Conservation (phyloP, 345 rosid genomes). For the Hirschfeldia incana region DNA sequence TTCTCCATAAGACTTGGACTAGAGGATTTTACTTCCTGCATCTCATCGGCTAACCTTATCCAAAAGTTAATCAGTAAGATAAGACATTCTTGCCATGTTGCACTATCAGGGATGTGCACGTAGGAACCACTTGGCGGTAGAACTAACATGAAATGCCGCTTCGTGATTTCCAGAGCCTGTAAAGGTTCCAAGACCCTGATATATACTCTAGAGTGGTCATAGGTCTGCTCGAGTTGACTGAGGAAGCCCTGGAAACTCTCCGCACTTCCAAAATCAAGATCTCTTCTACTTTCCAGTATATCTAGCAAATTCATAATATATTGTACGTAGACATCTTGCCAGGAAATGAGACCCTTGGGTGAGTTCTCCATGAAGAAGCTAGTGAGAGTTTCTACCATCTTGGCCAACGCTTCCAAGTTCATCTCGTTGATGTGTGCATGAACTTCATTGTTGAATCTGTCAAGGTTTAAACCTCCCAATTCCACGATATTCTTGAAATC, state of each 20-base stretch:
- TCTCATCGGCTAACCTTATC: slow-evolving; percentile 74
- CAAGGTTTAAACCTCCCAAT: slow-evolving; percentile 64
- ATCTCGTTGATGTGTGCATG: slow-evolving; percentile 54
- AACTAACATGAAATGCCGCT: slow-evolving; percentile 53
- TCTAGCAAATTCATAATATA: slow-evolving; percentile 54
- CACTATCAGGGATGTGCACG: slow-evolving; percentile 68
- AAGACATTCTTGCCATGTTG: slow-evolving; percentile 93
- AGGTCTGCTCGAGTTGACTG: slow-evolving; percentile 65
- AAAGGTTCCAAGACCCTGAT: slow-evolving; percentile 64
- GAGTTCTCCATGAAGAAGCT: slow-evolving; percentile 45
- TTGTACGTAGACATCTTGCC: slow-evolving; percentile 76
- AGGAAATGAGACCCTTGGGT: slow-evolving; percentile 56
- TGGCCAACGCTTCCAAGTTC: slow-evolving; percentile 80
- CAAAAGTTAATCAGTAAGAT: slow-evolving; percentile 77
- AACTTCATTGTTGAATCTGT: slow-evolving; percentile 64
- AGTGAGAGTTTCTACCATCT: slow-evolving; percentile 63
- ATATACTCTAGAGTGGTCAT: slow-evolving; percentile 53
- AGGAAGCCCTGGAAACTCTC: slow-evolving; percentile 67
- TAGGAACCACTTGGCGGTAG: slow-evolving; percentile 47
- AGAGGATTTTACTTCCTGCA: slow-evolving; percentile 58
- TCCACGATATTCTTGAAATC: slow-evolving; percentile 80
- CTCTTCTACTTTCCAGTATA: slow-evolving; percentile 50
- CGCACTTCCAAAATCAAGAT: slow-evolving; percentile 54
- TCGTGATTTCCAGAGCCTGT: slow-evolving; percentile 64
- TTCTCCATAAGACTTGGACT: slow-evolving; percentile 36